Conservation (phyloP, 345 rosid species). For the Citrus sinensis region DVS_A1.0 CM039168.1:15163501-15164000, state of each 20-base stretch:
- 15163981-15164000: not conserved
- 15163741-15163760: slow-evolving; percentile 31
- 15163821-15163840: slow-evolving; percentile 67
- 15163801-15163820: slow-evolving; percentile 69
- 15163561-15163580: slow-evolving; percentile 87
- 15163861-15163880: slow-evolving; percentile 35
- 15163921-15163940: slow-evolving; percentile 31
- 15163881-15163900: slow-evolving; percentile 64
- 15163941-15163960: slow-evolving; percentile 17
- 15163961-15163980: not conserved
- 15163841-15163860: slow-evolving; percentile 81
- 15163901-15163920: slow-evolving; percentile 76
- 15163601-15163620: slow-evolving; percentile 56
- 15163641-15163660: slow-evolving; percentile 72
- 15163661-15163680: slow-evolving; percentile 88
- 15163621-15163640: slow-evolving; percentile 74
- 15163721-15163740: slow-evolving; percentile 44
- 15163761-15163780: slow-evolving; percentile 15
- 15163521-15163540: slow-evolving; percentile 73
- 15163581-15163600: slow-evolving; percentile 78
- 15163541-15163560: slow-evolving; percentile 80
- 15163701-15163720: slow-evolving; percentile 18
- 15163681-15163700: slow-evolving; percentile 59
- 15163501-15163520: slow-evolving; percentile 25
- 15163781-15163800: slow-evolving; percentile 69